Evolutionary conservation across 148 eudicot genomes (phyloP).

Genomic region (Agrostemma githago): DNA sequence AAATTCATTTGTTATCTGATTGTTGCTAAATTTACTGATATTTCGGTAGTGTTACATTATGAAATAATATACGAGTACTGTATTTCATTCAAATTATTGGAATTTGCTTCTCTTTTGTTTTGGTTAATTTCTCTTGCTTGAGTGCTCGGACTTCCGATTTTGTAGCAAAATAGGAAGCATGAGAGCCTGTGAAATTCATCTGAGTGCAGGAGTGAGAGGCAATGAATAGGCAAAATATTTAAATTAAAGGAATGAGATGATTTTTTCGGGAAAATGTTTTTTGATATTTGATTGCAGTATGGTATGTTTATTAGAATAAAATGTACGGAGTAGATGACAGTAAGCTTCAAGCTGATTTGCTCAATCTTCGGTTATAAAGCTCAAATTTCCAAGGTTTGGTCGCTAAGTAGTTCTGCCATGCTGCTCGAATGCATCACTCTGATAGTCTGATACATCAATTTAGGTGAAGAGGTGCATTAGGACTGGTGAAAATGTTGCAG

Average conservation of each 20-base stretch:
- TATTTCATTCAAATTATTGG: background rate
- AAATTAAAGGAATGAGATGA: background rate
- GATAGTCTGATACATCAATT: conserved; percentile 1
- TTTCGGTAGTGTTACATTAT: background rate
- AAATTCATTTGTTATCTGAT: background rate
- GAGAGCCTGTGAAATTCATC: background rate
- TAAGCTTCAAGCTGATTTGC: background rate
- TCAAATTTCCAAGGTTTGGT: background rate
- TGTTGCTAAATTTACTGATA: background rate
- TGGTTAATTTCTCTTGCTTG: background rate
- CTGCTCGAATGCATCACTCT: background rate
- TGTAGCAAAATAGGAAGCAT: background rate
- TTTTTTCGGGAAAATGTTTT: background rate
- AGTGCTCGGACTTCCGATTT: background rate
- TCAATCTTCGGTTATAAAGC: background rate
- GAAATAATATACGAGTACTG: background rate
- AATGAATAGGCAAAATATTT: background rate
- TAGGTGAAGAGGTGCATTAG: conserved; percentile 8
- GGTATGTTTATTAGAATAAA: background rate
- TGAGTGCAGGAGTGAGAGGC: background rate
- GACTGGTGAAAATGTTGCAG: conserved; percentile 51
- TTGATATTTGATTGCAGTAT: too few relatives aligned
- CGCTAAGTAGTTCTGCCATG: background rate
- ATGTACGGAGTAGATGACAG: background rate
- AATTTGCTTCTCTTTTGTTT: background rate